A percentile compares a stretch with the other conserved stretches of the same genome.
These are phyloP conservation scores for Opeltia flavorubescens DNA, from an alignment of 495 filamentous ascomycete species.

Conservation along the genomic window DNA sequence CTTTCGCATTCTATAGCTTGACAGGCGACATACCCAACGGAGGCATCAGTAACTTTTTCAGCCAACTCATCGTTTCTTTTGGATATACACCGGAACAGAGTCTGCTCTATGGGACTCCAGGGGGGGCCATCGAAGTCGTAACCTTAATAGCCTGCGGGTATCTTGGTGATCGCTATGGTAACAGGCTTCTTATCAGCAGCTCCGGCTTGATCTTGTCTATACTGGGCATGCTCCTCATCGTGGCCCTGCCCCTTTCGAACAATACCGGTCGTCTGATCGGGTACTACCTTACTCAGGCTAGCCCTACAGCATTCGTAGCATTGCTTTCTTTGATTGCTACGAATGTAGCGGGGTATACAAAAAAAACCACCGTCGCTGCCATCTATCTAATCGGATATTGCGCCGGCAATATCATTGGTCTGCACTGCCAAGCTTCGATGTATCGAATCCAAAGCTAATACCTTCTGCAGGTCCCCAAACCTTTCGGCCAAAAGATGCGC, in stretches of 20 bases:
- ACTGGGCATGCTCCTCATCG: conserved; percentile 49
- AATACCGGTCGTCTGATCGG: conserved; percentile 44
- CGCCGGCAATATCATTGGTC: conserved; percentile 42
- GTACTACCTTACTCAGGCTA: conserved; percentile 49
- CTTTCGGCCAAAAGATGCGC: conserved; percentile 43
- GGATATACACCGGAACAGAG: conserved; percentile 43
- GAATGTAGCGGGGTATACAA: conserved; percentile 61
- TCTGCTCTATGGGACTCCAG: conserved; percentile 51
- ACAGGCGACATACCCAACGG: conserved; percentile 53
- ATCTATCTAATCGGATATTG: conserved; percentile 58
- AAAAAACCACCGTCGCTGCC: conserved; percentile 60
- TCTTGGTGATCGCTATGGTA: conserved; percentile 40
- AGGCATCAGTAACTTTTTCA: conserved; percentile 61
- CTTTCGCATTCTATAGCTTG: conserved; percentile 48
- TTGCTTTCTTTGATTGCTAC: conserved; percentile 42
- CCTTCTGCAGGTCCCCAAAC: conserved; percentile 33
- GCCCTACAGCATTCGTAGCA: conserved; percentile 43
- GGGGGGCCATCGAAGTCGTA: conserved; percentile 52
- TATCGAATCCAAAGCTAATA: conserved; percentile 7
- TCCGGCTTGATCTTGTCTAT: conserved; percentile 25
- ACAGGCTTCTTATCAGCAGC: conserved; percentile 27
- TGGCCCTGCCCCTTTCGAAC: conserved; percentile 45
- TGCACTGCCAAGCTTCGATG: neutral
- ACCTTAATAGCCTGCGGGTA: conserved; percentile 43
- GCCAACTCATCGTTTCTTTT: conserved; percentile 44